Evolutionary conservation across 352 stramenopile species (phyloP), one percentile per base, ranked within the genome.

Genomic region (Phytophthora rubi): DNA sequence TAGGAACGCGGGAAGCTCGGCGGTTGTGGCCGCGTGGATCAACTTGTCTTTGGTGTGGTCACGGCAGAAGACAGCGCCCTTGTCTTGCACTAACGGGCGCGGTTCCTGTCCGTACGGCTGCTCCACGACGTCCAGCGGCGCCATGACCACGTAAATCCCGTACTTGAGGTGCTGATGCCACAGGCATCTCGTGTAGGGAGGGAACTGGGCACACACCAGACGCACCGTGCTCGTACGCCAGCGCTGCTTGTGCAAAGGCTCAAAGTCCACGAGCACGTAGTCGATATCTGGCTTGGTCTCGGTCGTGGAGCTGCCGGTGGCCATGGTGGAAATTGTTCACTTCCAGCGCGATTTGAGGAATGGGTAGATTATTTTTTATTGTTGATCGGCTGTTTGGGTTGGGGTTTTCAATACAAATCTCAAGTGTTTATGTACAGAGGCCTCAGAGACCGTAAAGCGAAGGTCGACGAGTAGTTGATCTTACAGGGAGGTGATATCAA

Each of bases 91-190:
- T 32, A 88, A 62, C 4, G 71, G 67, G 39, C 65, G 62, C 21
- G 70, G 65, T 3, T 62, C 13, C 6, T 53, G 13, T 16, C 64
- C 64, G 26, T 71, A 65, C 35, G 74, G 65, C 16, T 77, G 68
- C 64, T 85, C 77, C 16, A 61, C 60, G 12, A 73, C 73, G 52
- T 76, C 54, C 2, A 85, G 52, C n/a, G 69, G 65, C n/a, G 70
- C 58, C 53, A 83, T 68, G 42, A 76, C 73, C 8, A 88, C 62
- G 75, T 88, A 85, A 28, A 85, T 64, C 13, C 74, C 77, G 65
- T 79, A 85, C 26, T 80, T 78, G 6, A 81, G 45, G 53, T 88
- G 80, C 68, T 82, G 77, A 51, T 88, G 80, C 71, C 77, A 85
- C 26, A 81, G 48, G 32, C 77, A 81, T 16, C 56, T 78, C 23